A percentile compares a stretch with the other conserved stretches of the same genome.
These are phyloP conservation scores for Didymella arachidicola DNA, from an alignment of 2,329 filamentous ascomycete species.

Conservation along the genomic window DNA sequence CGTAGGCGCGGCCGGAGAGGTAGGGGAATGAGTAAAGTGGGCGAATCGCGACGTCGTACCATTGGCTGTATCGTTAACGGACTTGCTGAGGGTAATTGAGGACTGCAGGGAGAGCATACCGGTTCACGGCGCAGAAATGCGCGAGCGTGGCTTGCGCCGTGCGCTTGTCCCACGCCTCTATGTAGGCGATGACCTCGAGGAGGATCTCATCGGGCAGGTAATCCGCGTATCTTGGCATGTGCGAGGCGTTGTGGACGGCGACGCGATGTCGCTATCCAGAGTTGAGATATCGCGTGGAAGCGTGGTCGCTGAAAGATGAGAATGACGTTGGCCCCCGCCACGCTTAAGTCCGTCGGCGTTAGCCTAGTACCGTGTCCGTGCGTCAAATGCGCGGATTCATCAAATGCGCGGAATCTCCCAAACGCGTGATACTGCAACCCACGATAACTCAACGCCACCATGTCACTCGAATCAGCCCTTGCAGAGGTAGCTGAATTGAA, in stretches of 20 bases:
- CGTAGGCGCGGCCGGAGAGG: slow-evolving; percentile 62
- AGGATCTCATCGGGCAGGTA: slow-evolving; percentile 65
- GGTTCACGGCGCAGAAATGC: slow-evolving; percentile 58
- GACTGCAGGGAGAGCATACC: slow-evolving; percentile 20
- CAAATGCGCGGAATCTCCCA: too few species aligned
- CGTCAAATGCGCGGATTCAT: too few species aligned
- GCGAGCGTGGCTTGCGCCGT: slow-evolving; percentile 58
- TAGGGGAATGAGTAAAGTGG: slow-evolving; percentile 62
- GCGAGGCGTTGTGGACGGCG: not conserved
- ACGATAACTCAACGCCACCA: too few species aligned
- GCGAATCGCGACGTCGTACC: slow-evolving; percentile 62
- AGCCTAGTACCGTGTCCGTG: too few species aligned
- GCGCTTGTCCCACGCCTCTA: slow-evolving; percentile 42
- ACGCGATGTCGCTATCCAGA: not conserved
- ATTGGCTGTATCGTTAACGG: slow-evolving; percentile 52
- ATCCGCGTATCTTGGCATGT: slow-evolving; percentile 23
- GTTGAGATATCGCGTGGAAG: slow-evolving; percentile 2
- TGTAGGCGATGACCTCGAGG: slow-evolving; percentile 57
- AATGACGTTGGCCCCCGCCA: slow-evolving; percentile 13
- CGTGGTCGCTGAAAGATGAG: slow-evolving; percentile 3
- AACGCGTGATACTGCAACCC: too few species aligned
- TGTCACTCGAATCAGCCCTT: too few species aligned
- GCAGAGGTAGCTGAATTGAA: too few species aligned
- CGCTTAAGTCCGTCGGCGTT: not conserved
- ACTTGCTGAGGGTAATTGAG: too few species aligned